A percentile compares a stretch with the other conserved stretches of the same genome.
Conservation (phyloP, 106 monocot species). For the Hemerocallis citrina region DNA sequence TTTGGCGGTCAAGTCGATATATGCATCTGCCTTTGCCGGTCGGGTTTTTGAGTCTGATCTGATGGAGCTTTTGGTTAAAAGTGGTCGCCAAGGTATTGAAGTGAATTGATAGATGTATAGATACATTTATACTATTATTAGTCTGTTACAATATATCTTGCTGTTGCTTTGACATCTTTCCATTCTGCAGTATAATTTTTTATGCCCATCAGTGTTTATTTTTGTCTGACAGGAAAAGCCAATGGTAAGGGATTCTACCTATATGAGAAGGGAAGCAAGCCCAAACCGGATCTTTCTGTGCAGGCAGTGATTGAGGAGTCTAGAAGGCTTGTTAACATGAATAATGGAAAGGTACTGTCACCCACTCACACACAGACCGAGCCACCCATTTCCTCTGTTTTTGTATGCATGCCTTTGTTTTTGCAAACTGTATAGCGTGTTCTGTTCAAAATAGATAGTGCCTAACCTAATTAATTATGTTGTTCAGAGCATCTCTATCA, state of each 20-base stretch:
- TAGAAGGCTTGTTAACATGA: slow-evolving; percentile 44
- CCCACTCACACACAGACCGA: too few species aligned
- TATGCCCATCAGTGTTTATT: background rate
- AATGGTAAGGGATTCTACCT: slow-evolving; percentile 93
- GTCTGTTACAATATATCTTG: background rate
- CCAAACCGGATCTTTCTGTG: slow-evolving; percentile 76
- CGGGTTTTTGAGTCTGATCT: slow-evolving; percentile 49
- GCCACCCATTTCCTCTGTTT: background rate
- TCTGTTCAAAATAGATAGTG: background rate
- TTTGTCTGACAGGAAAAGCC: slow-evolving; percentile 52
- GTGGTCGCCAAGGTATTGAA: slow-evolving; percentile 59
- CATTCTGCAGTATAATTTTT: background rate
- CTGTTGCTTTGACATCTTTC: background rate
- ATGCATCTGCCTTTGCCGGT: slow-evolving; percentile 49
- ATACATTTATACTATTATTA: background rate
- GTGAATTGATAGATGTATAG: too few species aligned
- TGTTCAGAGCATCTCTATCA: slow-evolving; percentile 52
- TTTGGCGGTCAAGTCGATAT: slow-evolving; percentile 65
- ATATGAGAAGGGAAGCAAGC: slow-evolving; percentile 85
- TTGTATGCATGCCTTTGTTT: too few species aligned
- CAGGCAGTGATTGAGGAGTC: slow-evolving; percentile 67
- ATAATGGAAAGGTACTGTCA: slow-evolving; percentile 54
- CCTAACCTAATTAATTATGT: slow-evolving; percentile 3
- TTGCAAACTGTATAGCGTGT: background rate
- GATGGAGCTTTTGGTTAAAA: slow-evolving; percentile 59